Base-by-base conservation (phyloP, 2,329 filamentous ascomycete species). In the Aspergillus ochraceus region DNA sequence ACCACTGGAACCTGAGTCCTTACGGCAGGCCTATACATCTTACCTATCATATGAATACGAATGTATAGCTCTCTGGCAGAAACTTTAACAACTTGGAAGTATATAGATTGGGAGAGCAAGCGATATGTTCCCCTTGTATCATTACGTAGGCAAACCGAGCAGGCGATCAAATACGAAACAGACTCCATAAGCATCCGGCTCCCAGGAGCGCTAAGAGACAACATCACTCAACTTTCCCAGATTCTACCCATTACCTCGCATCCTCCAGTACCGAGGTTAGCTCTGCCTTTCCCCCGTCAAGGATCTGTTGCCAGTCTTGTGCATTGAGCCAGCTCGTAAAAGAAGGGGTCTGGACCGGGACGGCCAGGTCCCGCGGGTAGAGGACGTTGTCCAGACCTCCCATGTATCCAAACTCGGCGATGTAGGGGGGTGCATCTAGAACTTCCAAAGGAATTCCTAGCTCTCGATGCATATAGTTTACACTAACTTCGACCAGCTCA, bases 341-440 rank as follows among this genome's bases (percentile, higher is more conserved):
- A 0, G 60, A 52, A 20, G 54, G 50, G 0, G 57, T 59, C 36
- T 49, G 4, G 10, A 56, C 45, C 6, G 17, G n/a, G 6, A n/a
- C 29, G 47, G 59, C 79, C 59, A 83, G 59, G 52, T 81, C 70
- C 11, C 54, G 20, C 0, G 81, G 79, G 22, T 74, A 69, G 26
- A 81, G 75, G 3, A 75, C 70, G 2, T 68, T 70, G 2, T 70
- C 62, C n/a, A 78, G 42, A 0, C 79, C 79, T 5, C 71, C 78
- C 58, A 74, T 76, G 52, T 79, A 83, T 2, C 75, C 75, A 59
- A 71, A 79, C 57, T 82, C 79, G 0, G 61, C 67, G 49, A 78
- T 57, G 36, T 75, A 77, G 0, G 62, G 67, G 6, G 71, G 63
- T 0, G 69, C 75, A 20, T 80, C 70, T 8, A 81, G 61, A 1